Evolutionary conservation across 148 eudicot species (phyloP), one percentile per base, ranked within the genome.

Genomic region (Rhododendron ferrugineum): DNA sequence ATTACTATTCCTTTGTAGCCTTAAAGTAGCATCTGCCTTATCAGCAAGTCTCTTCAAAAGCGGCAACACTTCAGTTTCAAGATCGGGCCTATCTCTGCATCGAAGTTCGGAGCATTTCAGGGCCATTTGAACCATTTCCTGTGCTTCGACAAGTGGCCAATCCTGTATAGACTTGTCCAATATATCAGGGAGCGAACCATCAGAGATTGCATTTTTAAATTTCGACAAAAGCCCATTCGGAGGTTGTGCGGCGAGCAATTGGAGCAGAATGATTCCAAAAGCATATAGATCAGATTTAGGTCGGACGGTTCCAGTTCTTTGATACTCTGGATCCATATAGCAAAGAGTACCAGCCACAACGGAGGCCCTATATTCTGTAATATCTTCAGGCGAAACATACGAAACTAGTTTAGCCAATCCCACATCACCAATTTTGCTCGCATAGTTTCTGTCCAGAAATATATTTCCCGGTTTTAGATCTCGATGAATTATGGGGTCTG

Each of bases 21-120:
- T 89, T 86, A 86, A 86, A 72, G 89, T 86, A 82, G 92, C 91
- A 84, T 92, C 91, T 32, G 98, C 95, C 83, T 88, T 81, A 81
- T 94, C 98, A 78, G 92, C 93, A 72, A 95, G 93, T 86, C 86
- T 92, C 82, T 87, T 95, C 89, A 95, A 80, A 80, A 90, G 77
- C 0, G 94, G 98, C 30, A 95, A 88, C 47, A 94, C 93, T 46
- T 88, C 93, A 8, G 86, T 92, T 66, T 94, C 97, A 84, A 95
- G 97, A 83, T 95, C 97, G 0, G 97, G 98, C 86, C 98, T 90
- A 75, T 94, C 98, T 86, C 98, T 92, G 84, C 98, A 95, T 54
- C 95, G 91, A 68, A 95, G 93, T 46, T 84, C 88, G 50, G 91
- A 90, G 86, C 98, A 95, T 44, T 89, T 91, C 74, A 95, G 81